Conservation (phyloP, 2,329 filamentous ascomycete species). For the Aurifilum marmelostoma region DNA sequence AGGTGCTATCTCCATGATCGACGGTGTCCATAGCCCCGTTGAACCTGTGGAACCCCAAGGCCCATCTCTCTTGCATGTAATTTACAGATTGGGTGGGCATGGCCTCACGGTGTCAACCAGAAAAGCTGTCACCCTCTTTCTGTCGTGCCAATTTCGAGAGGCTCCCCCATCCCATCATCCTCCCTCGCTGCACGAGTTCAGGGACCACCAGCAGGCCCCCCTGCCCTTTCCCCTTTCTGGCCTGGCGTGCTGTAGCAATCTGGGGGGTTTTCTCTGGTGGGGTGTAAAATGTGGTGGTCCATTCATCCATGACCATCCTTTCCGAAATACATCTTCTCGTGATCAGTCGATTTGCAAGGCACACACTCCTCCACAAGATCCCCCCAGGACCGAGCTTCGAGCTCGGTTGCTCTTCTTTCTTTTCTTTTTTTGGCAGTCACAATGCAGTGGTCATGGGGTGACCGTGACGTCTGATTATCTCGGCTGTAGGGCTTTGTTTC, state of each 20-base stretch:
- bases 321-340: constrained; percentile 11
- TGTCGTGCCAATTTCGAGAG: neutral
- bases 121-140: neutral
- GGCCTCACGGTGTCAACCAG: neutral
- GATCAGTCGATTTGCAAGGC: neutral
- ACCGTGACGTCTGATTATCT: neutral
- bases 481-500: neutral
- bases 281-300: neutral
- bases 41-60: neutral
- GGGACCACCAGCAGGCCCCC: neutral
- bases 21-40: neutral
- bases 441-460: neutral
- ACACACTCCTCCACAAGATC: neutral
- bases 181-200: neutral
- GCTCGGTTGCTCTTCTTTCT: neutral
- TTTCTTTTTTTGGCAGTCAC: neutral
- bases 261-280: neutral
- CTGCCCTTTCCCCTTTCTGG: constrained; percentile 1
- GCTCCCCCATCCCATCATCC: neutral
- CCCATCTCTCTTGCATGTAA: constrained; percentile 1
- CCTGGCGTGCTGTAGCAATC: constrained; percentile 6
- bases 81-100: neutral
- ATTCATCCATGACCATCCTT: neutral
- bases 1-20: neutral
- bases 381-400: neutral